These are phyloP conservation scores for Claviceps humidiphila DNA, from an alignment of 2,329 filamentous ascomycete genomes.

Conservation along the genomic window DNA sequence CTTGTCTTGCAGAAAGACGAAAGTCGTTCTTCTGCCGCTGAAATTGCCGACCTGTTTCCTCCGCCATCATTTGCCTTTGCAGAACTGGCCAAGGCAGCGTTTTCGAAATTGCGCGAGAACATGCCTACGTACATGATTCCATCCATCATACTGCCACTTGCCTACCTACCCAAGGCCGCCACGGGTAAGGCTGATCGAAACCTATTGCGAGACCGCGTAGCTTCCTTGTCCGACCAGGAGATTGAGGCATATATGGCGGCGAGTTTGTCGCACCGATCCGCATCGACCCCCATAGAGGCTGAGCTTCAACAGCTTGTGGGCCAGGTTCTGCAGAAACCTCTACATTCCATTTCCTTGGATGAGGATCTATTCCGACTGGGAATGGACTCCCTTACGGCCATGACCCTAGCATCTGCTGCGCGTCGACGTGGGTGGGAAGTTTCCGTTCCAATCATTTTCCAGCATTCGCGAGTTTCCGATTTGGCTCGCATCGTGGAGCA, in stretches of 20 bases:
- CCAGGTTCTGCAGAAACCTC: background rate
- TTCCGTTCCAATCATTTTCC: background rate
- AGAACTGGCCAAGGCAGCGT: background rate
- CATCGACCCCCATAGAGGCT: background rate
- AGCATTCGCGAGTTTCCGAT: background rate
- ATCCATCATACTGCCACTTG: background rate
- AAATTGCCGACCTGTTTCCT: background rate
- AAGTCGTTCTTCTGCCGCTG: background rate
- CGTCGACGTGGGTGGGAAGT: background rate
- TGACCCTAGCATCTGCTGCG: background rate
- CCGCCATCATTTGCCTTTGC: background rate
- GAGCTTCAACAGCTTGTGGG: background rate
- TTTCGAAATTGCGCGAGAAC: background rate
- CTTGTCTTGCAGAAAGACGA: background rate
- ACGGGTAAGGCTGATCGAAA: background rate
- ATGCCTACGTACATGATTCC: background rate
- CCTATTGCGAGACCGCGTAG: background rate
- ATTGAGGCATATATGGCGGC: background rate
- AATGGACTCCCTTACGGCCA: slow-evolving; percentile 1
- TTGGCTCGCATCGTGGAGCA: background rate
- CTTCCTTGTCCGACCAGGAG: background rate
- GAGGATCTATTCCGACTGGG: background rate
- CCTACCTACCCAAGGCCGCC: background rate
- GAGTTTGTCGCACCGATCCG: background rate
- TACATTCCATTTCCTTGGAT: background rate